A percentile compares a stretch with the other conserved stretches of the same genome.
Conservation (phyloP, 179 eudicot species). For the Pouteria campechiana region DNA sequence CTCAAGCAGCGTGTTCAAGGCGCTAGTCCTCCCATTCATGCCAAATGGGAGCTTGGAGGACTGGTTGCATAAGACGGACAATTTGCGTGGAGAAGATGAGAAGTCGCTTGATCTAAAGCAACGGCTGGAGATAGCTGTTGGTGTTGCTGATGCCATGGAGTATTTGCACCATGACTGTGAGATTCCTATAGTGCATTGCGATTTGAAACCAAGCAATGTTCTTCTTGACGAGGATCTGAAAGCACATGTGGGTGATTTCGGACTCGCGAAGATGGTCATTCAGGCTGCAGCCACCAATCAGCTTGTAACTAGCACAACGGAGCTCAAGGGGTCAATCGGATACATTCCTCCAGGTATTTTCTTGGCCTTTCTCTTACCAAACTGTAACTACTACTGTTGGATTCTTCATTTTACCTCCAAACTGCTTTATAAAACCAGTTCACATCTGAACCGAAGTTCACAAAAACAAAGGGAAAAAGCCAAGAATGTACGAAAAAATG, state of each 20-base stretch:
- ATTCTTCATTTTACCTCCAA: no score
- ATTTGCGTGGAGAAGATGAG: background rate
- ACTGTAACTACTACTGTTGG: no score
- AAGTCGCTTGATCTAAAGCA: slow-evolving; percentile 1
- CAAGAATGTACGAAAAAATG: no score
- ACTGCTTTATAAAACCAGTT: no score
- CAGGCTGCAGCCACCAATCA: background rate
- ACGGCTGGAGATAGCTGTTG: slow-evolving; percentile 8
- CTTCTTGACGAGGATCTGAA: slow-evolving; percentile 6
- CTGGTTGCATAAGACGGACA: slow-evolving; percentile 2
- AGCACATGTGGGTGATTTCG: slow-evolving; percentile 10
- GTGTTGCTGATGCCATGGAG: slow-evolving; percentile 10
- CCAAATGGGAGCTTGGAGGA: slow-evolving; percentile 76
- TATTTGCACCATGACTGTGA: slow-evolving; percentile 10
- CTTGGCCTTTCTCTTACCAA: background rate
- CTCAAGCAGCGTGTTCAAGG: slow-evolving; percentile 59
- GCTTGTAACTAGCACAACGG: slow-evolving; percentile 5
- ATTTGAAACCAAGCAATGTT: slow-evolving; percentile 5
- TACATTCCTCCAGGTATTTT: slow-evolving; percentile 8
- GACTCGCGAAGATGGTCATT: slow-evolving; percentile 3
- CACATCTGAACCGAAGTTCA: no score
- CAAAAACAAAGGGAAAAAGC: no score
- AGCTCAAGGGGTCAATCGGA: slow-evolving; percentile 10
- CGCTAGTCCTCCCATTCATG: slow-evolving; percentile 89
- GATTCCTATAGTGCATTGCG: slow-evolving; percentile 1